Percentiles rank a stretch among this genome's conserved stretches.
Conservation (phyloP, 78 protist species). For the Dictyostelium citrinum region DNA sequence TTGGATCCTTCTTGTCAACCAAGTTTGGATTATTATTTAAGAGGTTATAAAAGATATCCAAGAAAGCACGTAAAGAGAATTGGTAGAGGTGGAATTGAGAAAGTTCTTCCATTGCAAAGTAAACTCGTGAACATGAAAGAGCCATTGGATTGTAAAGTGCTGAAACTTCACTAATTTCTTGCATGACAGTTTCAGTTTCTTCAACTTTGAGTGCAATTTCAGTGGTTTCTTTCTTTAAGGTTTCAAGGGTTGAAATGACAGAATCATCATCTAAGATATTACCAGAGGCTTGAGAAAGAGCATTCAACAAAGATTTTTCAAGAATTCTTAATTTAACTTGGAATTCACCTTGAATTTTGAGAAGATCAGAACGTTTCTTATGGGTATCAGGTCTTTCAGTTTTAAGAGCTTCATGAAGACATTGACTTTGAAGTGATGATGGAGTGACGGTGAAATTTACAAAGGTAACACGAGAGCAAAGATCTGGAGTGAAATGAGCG, state of each 20-base stretch:
- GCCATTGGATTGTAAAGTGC: constrained; percentile 88
- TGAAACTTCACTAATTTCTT: constrained; percentile 70
- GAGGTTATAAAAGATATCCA: constrained; percentile 85
- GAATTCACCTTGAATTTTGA: constrained; percentile 95
- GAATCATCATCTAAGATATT: constrained; percentile 94
- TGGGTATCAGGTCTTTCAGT: constrained; percentile 92
- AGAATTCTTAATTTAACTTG: constrained; percentile 86
- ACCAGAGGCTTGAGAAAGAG: constrained; percentile 85
- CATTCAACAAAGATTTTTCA: constrained; percentile 92
- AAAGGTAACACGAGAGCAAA: constrained; percentile 95
- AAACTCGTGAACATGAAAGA: constrained; percentile 79
- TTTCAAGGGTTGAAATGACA: constrained; percentile 92
- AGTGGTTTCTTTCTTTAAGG: constrained; percentile 83
- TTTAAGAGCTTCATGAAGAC: constrained; percentile 78
- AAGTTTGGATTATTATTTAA: constrained; percentile 65
- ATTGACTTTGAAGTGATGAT: constrained; percentile 81
- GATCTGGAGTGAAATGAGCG: constrained; percentile 93
- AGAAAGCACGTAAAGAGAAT: constrained; percentile 92
- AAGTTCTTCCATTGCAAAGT: constrained; percentile 92
- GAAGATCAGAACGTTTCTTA: constrained; percentile 86
- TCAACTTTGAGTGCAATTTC: constrained; percentile 85
- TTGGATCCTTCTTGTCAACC: constrained; percentile 47
- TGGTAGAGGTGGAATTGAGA: constrained; percentile 92
- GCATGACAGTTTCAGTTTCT: constrained; percentile 87
- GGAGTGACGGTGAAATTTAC: constrained; percentile 97